phyloP scores from a whole-genome alignment of 1,284 basidiomycete species.

The Leccinum subspadiceum region DNA sequence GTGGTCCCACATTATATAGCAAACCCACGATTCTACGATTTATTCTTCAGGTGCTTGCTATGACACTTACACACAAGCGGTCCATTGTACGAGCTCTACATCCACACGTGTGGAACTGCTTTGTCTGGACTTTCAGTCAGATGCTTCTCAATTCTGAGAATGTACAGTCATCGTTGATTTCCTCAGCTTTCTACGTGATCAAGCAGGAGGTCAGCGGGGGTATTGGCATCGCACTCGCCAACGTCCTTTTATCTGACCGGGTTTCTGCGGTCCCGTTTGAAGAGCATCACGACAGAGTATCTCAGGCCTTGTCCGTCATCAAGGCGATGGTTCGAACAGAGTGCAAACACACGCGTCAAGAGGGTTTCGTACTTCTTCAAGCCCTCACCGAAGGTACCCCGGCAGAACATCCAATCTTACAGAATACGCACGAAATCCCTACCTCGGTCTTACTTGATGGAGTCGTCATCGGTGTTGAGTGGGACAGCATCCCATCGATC shows the following conservation, averaged over 20 bases:
- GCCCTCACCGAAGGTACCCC: slow-evolving; percentile 34
- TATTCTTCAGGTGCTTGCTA: slow-evolving; percentile 36
- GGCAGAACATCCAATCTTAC: slow-evolving; percentile 12
- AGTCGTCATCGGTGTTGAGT: slow-evolving; percentile 22
- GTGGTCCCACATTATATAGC: slow-evolving; percentile 44
- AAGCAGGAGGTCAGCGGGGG: slow-evolving; percentile 44
- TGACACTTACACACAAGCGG: slow-evolving; percentile 33
- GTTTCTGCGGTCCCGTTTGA: not conserved
- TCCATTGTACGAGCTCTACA: slow-evolving; percentile 38
- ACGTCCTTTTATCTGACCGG: slow-evolving; percentile 35
- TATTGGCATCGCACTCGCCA: slow-evolving; percentile 39
- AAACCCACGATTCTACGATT: slow-evolving; percentile 41
- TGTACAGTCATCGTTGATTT: slow-evolving; percentile 17
- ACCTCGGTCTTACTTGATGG: slow-evolving; percentile 32
- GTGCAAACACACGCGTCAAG: slow-evolving; percentile 29
- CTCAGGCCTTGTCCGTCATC: slow-evolving; percentile 38
- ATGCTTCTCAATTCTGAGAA: slow-evolving; percentile 18
- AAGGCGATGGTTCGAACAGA: slow-evolving; percentile 37
- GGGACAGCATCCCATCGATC: slow-evolving; percentile 19
- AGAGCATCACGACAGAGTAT: slow-evolving; percentile 23
- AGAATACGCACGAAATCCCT: slow-evolving; percentile 23
- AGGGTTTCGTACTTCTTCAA: slow-evolving; percentile 41
- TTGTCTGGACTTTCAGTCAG: slow-evolving; percentile 51
- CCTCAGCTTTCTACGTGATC: slow-evolving; percentile 41
- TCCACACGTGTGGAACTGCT: slow-evolving; percentile 49